Evolutionary conservation across 257 asterid genomes (phyloP), one percentile per base, ranked within the genome.

Genomic region (Nemophila menziesii): DNA sequence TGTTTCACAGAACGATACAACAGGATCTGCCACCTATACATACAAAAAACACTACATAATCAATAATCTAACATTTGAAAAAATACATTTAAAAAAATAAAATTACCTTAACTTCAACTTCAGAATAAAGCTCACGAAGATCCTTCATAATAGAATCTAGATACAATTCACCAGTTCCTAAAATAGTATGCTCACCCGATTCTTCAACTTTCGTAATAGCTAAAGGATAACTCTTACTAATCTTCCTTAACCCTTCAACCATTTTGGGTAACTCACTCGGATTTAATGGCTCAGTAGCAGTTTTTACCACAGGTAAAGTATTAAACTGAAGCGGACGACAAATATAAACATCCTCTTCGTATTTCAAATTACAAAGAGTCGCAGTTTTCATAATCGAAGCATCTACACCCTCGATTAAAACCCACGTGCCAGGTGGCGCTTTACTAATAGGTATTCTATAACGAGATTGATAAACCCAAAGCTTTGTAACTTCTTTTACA

Each of bases 381-480:
- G 98, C 98, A 20, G 98, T 90, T 78, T 90, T 90, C 98, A 77
- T 90, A 48, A 90, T 90, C 41, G 98, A 90, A 39, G 98, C 98
- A 72, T 90, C 98, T 26, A 90, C 98, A 47, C 98, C 98, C 75
- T 90, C 98, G 51, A 90, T 85, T 51, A 90, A 82, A 62, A 90
- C 98, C 98, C 98, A 90, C 43, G 98, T 72, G 63, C 98, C 98
- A 46, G 96, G 98, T 54, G 93, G 96, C 17, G 96, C 96, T 68
- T 77, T 84, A 66, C 74, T 79, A 33, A 90, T 58, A 47, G 98
- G 96, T 64, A 90, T 90, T 79, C 98, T 77, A 47, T 90, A 90
- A 38, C 96, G 93, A 43, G 96, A 90, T 69, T 90, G 98, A 72
- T 90, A 90, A 33, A 90, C 96, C 94, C 96, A 85, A 49, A 90